Conservation (phyloP, 306 rosid genomes). For the Vigna reflexopilosa region DNA sequence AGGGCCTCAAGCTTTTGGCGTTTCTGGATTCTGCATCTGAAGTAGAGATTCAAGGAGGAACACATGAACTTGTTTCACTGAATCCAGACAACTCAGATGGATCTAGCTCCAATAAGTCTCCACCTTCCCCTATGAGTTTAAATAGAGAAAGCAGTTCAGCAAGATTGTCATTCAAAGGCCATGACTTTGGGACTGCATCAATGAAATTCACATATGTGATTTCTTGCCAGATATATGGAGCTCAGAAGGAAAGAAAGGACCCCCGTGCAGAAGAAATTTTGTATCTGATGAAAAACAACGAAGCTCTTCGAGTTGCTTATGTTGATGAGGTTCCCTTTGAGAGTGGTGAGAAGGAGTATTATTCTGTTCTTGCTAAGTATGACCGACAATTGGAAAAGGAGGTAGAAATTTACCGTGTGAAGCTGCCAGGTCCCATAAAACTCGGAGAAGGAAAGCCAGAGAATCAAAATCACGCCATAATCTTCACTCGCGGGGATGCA, state of each 20-base stretch:
- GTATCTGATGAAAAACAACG: constrained; percentile 72
- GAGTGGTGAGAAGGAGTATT: constrained; percentile 71
- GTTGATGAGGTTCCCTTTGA: constrained; percentile 79
- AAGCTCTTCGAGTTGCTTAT: constrained; percentile 85
- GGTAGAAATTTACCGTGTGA: constrained; percentile 82
- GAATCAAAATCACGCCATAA: constrained; percentile 91
- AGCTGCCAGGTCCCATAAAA: constrained; percentile 88
- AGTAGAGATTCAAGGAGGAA: constrained; percentile 74
- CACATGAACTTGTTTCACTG: constrained; percentile 66
- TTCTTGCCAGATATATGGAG: constrained; percentile 94
- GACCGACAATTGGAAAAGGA: constrained; percentile 73
- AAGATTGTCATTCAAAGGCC: constrained; percentile 72
- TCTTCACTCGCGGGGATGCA: constrained; percentile 97
- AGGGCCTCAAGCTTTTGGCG: constrained; percentile 90
- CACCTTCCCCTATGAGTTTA: constrained; percentile 43
- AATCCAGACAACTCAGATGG: constrained; percentile 56
- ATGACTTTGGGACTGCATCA: constrained; percentile 78
- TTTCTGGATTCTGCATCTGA: constrained; percentile 95
- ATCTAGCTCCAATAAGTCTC: constrained; percentile 46
- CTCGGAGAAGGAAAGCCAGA: constrained; percentile 97
- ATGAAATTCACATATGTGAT: constrained; percentile 93
- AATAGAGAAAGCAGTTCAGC: constrained; percentile 31
- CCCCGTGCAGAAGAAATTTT: constrained; percentile 81
- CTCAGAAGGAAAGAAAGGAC: constrained; percentile 82
- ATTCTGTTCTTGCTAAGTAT: constrained; percentile 87